Conservation (phyloP, 2,329 filamentous ascomycete genomes). For the Magnaporthiopsis rhizophila region DNA sequence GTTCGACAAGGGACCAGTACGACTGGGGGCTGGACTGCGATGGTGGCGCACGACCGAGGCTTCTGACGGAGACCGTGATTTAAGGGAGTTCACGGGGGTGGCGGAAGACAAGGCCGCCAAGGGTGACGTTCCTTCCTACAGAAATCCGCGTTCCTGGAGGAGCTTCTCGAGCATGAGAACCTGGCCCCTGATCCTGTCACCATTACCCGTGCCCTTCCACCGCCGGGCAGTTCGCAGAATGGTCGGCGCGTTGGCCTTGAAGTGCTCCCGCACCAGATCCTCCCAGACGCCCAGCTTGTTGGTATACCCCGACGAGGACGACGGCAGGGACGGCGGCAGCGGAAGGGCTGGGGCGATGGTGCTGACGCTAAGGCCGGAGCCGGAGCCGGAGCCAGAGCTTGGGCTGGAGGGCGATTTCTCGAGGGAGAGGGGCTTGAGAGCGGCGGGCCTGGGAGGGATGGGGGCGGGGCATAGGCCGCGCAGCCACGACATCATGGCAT, state of each 20-base stretch:
- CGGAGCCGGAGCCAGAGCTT: background rate
- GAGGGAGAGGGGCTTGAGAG: background rate
- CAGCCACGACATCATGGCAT: slow-evolving; percentile 23
- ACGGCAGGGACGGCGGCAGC: background rate
- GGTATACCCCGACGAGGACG: background rate
- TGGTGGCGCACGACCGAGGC: too few species aligned
- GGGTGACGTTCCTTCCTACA: background rate
- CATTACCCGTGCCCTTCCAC: slow-evolving; percentile 11
- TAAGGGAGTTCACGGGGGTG: too few species aligned
- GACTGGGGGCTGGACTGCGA: too few species aligned
- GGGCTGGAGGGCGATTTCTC: background rate
- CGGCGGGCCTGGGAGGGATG: background rate
- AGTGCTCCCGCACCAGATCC: slow-evolving; percentile 18
- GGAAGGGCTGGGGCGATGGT: background rate
- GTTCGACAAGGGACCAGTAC: too few species aligned
- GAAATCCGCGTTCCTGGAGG: background rate
- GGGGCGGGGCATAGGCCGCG: slow-evolving; percentile 8
- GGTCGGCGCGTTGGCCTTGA: slow-evolving; percentile 12
- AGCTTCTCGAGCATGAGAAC: background rate
- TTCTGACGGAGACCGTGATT: too few species aligned
- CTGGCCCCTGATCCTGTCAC: slow-evolving; percentile 2
- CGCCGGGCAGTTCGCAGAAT: slow-evolving; percentile 13
- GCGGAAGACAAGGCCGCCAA: too few species aligned
- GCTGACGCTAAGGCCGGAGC: background rate
- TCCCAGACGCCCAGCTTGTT: slow-evolving; percentile 17